Base-by-base conservation (phyloP, 1,284 basidiomycete genomes). In the Bjerkandera adusta region DNA sequence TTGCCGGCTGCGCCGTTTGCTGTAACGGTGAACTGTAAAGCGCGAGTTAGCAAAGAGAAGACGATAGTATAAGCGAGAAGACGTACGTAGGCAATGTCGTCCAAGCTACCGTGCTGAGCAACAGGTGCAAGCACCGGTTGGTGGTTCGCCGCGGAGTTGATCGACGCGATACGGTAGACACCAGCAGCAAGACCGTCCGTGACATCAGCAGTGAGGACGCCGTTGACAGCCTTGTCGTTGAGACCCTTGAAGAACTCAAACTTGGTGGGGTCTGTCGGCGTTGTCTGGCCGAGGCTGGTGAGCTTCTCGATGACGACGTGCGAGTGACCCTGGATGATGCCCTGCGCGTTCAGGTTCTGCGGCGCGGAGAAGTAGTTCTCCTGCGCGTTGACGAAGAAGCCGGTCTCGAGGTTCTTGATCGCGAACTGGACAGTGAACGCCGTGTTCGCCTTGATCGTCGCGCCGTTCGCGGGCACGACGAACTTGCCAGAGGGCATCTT, bases 211-310 rank as follows among this genome's bases (percentile, higher is more conserved):
- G 67, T 67, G 26, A 83, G 66, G 7, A 76, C 56, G 22, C 80
- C 81, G 48, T 72, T 69, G 26, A 65, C 67, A 8, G 69, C 68
- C 5, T 58, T 64, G 20, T 59, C 66, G 57, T 81, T 76, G 32
- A 81, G 52, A 35, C 79, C 81, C 68, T 81, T 79, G 78, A 83
- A 85, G 68, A 83, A 84, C 4, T 68, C 72, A 58, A 81, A 81
- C 30, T 56, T 58, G 33, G 57, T 67, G 6, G 81, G 75, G 61
- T 83, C 68, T n/a, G 67, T 63, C n/a, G 71, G 62, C 1, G 60
- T 63, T 1, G 73, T 77, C 51, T 71, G 67, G n/a, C 56, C 62
- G 36, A 81, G 57, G 24, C 70, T 66, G 32, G 59, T 48, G 49
- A 84, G 60, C 49, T 59, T 21, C 59, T 84, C 73, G 51, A 85